These are phyloP conservation scores for Aspergillus floridensis DNA, from an alignment of 2,329 filamentous ascomycete species.

Conservation along the genomic window DNA sequence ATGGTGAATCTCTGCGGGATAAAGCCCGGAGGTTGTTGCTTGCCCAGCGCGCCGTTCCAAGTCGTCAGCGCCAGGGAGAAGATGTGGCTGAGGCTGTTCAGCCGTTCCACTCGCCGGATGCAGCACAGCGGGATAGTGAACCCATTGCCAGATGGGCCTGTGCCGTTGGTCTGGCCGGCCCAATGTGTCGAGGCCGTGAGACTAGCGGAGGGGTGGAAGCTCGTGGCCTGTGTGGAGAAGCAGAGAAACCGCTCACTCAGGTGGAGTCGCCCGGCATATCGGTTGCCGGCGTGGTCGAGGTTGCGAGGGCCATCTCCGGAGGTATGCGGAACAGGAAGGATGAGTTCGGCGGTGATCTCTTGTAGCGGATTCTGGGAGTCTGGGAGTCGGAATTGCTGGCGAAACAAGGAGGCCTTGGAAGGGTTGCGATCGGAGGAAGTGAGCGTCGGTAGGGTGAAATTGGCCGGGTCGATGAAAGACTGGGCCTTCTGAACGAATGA, in stretches of 20 bases:
- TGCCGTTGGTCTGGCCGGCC: slow-evolving; percentile 88
- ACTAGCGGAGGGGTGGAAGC: slow-evolving; percentile 78
- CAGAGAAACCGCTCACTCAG: slow-evolving; percentile 92
- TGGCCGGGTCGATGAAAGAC: slow-evolving; percentile 87
- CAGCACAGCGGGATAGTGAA: slow-evolving; percentile 92
- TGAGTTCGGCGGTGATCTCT: slow-evolving; percentile 95
- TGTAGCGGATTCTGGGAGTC: slow-evolving; percentile 88
- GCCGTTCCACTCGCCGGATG: slow-evolving; percentile 83
- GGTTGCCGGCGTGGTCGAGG: slow-evolving; percentile 65
- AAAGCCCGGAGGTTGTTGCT: slow-evolving; percentile 54
- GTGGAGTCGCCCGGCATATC: slow-evolving; percentile 90
- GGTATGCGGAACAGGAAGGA: slow-evolving; percentile 70
- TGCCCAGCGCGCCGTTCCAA: slow-evolving; percentile 72
- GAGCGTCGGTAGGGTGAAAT: slow-evolving; percentile 70
- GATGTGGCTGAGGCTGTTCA: slow-evolving; percentile 87
- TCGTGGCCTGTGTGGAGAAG: slow-evolving; percentile 90
- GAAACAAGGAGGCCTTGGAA: slow-evolving; percentile 89
- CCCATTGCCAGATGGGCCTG: slow-evolving; percentile 89
- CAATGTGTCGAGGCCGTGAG: slow-evolving; percentile 77
- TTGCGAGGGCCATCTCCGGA: slow-evolving; percentile 61
- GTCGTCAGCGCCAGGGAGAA: slow-evolving; percentile 94
- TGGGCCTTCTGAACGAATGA: slow-evolving; percentile 94
- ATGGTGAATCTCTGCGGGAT: slow-evolving; percentile 86
- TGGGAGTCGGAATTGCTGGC: slow-evolving; percentile 92
- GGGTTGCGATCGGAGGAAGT: slow-evolving; percentile 75